These are phyloP conservation scores for Yamadazyma phyllophila DNA, from an alignment of 805 yeast genomes.

Conservation along the genomic window DNA sequence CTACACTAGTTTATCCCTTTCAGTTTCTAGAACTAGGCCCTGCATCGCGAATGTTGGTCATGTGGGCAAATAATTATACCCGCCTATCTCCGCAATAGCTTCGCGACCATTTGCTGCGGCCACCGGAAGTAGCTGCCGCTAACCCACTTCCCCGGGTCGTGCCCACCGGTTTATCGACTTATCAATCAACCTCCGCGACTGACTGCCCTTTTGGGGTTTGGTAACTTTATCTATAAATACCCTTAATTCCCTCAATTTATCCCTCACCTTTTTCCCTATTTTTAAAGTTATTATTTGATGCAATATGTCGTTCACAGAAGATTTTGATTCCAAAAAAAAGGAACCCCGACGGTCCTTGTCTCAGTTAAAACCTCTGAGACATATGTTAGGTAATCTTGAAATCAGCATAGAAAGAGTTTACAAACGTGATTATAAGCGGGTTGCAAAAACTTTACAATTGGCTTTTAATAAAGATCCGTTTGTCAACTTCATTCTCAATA, in stretches of 20 bases:
- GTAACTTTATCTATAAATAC: conserved; percentile 2
- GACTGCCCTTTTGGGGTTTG: conserved; percentile 2
- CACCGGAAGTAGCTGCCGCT: neutral
- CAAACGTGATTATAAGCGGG: conserved; percentile 50
- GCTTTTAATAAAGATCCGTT: conserved; percentile 57
- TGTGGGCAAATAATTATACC: neutral
- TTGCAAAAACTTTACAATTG: conserved; percentile 51
- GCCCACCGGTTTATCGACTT: neutral
- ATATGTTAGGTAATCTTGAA: conserved; percentile 14
- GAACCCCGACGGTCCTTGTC: conserved; percentile 41
- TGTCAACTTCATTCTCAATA: conserved; percentile 47
- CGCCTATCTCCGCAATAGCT: neutral
- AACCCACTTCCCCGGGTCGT: neutral
- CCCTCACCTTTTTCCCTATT: neutral
- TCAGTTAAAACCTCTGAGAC: conserved; percentile 24
- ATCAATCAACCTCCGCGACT: neutral
- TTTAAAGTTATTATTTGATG: conserved; percentile 6
- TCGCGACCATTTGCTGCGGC: neutral
- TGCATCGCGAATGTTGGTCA: neutral
- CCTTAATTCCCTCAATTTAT: neutral
- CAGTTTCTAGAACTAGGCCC: conserved; percentile 3
- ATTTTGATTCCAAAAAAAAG: conserved; percentile 31
- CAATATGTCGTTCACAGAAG: conserved; percentile 24
- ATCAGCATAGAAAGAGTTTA: conserved; percentile 19
- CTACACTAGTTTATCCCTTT: neutral